Base-by-base conservation (phyloP, 257 asterid species). In the Ballota nigra region DNA sequence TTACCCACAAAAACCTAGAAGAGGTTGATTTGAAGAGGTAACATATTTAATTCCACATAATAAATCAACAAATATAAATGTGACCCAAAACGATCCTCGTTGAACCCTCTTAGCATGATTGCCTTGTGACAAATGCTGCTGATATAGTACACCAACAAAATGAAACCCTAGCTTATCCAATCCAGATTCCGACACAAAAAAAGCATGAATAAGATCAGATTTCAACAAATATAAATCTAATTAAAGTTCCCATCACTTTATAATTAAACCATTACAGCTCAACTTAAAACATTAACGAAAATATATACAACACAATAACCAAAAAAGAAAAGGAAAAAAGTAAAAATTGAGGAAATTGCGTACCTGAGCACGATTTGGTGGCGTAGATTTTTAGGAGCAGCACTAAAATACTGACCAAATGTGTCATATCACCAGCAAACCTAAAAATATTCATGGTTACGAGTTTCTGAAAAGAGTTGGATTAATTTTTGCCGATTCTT, bases 371-470 rank as follows among this genome's bases (percentile, higher is more conserved):
- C 62, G 98, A 89, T 87, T 89, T 93, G 66, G 97, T 91, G 47
- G 96, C 91, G 28, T 93, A 91, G 47, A 93, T 89, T 86, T 93
- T 93, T 68, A 91, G 96, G 20, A 91, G 96, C 51, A 93, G 95
- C n/a, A 93, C 91, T 69, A 91, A 69, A 76, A 93, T 78, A 67
- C 98, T 93, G 52, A 91, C 78, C 87, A 93, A 85, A 81, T 91
- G 98, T 71, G 92, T 87, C 98, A 91, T 89, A 70, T 93, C 98
- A n/a, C 98, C 97, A 31, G 92, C 86, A 49, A 93, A 87, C 84
- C 97, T 84, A 82, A 93, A 93, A 47, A 86, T 75, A 78, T 93
- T 93, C 98, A 93, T 93, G 71, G 78, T 55, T 61, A 62, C 55
- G 18, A 63, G 59, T 22, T 18, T 22, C 22, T 23, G 57, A 5